Conservation (phyloP, 352 stramenopile species). For the Phytophthora brassicae region DNA sequence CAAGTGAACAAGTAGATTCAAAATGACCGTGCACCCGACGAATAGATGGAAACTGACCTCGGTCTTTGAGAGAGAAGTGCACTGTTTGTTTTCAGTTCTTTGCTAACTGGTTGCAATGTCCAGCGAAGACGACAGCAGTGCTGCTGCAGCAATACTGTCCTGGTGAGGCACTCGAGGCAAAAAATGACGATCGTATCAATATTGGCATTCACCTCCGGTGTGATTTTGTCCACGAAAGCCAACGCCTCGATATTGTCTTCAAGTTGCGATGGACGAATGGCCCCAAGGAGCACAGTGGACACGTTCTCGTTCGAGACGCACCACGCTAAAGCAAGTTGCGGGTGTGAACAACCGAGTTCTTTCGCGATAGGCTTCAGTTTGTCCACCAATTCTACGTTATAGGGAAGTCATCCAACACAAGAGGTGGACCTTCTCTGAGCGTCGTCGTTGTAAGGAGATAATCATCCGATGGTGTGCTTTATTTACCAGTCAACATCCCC, state of each 20-base stretch:
- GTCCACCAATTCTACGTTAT: slow-evolving; percentile 32
- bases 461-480: slow-evolving; percentile 28
- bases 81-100: no score
- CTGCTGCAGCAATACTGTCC: no score
- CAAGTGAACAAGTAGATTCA: no score
- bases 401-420: neutral
- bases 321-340: slow-evolving; percentile 52
- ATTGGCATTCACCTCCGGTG: slow-evolving; percentile 29
- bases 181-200: neutral
- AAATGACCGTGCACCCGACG: no score
- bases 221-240: slow-evolving; percentile 43
- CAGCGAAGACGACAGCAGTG: no score
- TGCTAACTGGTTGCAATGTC: no score
- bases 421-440: neutral
- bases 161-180: no score
- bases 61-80: no score
- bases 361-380: slow-evolving; percentile 44
- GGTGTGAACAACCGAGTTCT: slow-evolving; percentile 46
- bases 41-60: no score
- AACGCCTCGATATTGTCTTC: slow-evolving; percentile 59
- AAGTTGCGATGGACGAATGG: slow-evolving; percentile 47
- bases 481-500: slow-evolving; percentile 10
- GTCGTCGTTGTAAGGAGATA: slow-evolving; percentile 20
- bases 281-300: slow-evolving; percentile 49
- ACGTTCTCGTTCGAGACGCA: slow-evolving; percentile 49